Conservation (phyloP, 1,284 basidiomycete species). For the Athelia psychrophila region DNA sequence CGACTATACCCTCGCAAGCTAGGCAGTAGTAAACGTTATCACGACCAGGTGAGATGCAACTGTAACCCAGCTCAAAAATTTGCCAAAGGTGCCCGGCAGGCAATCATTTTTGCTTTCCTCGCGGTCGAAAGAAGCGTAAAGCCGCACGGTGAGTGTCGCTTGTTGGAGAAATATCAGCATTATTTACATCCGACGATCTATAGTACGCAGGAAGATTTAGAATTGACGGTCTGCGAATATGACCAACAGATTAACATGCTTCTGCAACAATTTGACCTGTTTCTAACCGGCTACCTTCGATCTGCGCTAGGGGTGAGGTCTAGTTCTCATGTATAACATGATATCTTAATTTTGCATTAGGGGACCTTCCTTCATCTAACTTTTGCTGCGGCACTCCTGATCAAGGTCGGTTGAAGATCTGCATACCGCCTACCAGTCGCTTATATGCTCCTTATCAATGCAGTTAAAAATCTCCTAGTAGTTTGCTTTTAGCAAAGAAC, state of each 20-base stretch:
- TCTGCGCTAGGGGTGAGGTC: conserved; percentile 51
- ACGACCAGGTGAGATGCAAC: conserved; percentile 50
- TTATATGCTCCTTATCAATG: conserved; percentile 40
- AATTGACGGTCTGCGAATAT: conserved; percentile 43
- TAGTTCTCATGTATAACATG: conserved; percentile 21
- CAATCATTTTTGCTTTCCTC: conserved; percentile 46
- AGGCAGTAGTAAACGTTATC: conserved; percentile 1
- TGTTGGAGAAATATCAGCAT: conserved; percentile 2
- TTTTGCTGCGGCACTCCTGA: conserved; percentile 58
- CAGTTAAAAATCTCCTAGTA: conserved; percentile 45
- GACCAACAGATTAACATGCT: conserved; percentile 46
- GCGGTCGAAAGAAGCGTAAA: conserved; percentile 53
- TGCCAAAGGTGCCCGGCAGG: conserved; percentile 46
- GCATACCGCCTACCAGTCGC: conserved; percentile 6
- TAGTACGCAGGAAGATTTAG: conserved; percentile 58
- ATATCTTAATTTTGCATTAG: conserved; percentile 15
- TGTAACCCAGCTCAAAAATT: conserved; percentile 36
- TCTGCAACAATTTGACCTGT: conserved; percentile 44
- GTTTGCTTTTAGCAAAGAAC: conserved; percentile 34
- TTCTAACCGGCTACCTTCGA: conserved; percentile 39
- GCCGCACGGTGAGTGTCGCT: conserved; percentile 43
- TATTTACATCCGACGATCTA: neutral
- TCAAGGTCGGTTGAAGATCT: conserved; percentile 37
- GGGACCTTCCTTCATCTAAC: conserved; percentile 49
- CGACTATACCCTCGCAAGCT: no score